Evolutionary conservation across 768 basidiomycete species (phyloP), one percentile per base, ranked within the genome.

Genomic region (Amanita pallidorosea): DNA sequence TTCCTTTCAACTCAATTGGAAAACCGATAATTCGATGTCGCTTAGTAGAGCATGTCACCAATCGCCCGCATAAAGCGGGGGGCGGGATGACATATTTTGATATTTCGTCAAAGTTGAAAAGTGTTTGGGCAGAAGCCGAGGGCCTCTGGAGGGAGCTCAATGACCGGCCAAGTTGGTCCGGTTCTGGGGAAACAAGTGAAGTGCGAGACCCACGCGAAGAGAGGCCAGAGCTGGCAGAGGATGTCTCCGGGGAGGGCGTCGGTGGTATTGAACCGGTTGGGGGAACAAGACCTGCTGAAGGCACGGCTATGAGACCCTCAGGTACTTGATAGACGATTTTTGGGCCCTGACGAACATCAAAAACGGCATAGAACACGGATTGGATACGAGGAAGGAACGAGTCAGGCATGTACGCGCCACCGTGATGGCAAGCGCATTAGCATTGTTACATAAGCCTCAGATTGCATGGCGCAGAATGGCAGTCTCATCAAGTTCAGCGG

Each of bases 31-130:
- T 82, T 53, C 92, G 83, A 63, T 90, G 85, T 31, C 76, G 80
- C 40, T 77, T 77, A 0, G 88, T 88, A 8, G 90, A 77, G 56
- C 88, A 92, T 15, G 83, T 90, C 42, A 97, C 87, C 18, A 99
- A 79, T 54, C 90, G 77, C 15, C 90, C 90, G 58, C 90, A 95
- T 11, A 98, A 70, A 7, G 85, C 76, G 50, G 81, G 81, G 13
- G 81, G 84, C 2, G 96, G 95, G 48, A 99, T 94, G 25, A 98
- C 83, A 72, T 92, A 97, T 66, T 87, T 92, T 15, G 89, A 88
- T 50, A 98, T 85, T 57, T 91, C 85, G 47, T 83, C 80, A 60
- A 98, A 96, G 61, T 90, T 83, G 67, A 99, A 89, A 15, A 98
- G 72, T 12, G 68, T 68, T 22, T 73, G 70, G 52, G 66, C 74